Evolutionary conservation across 2,329 filamentous ascomycete species (phyloP).

Genomic region (Pseudogymnoascus verrucosus): DNA sequence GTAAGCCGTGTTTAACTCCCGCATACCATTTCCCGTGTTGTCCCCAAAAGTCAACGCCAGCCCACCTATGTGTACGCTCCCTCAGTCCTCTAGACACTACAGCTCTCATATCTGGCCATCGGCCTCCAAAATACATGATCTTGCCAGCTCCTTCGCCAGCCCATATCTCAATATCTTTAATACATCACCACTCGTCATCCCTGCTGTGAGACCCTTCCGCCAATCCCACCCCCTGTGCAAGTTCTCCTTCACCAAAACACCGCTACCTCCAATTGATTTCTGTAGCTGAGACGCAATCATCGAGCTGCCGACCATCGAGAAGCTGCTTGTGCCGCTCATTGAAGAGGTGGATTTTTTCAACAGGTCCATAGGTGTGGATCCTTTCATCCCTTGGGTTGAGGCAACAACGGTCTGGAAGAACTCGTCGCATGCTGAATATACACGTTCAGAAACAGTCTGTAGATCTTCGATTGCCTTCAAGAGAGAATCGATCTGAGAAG

Average conservation of each 20-base stretch:
- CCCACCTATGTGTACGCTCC: neutral
- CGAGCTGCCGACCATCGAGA: conserved; percentile 59
- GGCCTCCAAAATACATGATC: conserved; percentile 59
- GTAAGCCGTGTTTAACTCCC: neutral
- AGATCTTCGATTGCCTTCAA: conserved; percentile 74
- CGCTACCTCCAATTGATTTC: conserved; percentile 50
- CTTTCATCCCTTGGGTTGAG: conserved; percentile 56
- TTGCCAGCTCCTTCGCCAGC: conserved; percentile 65
- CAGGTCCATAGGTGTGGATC: conserved; percentile 56
- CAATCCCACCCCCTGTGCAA: conserved; percentile 65
- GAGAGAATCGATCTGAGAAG: conserved; percentile 65
- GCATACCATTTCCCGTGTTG: neutral
- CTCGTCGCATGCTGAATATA: conserved; percentile 68
- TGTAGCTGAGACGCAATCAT: conserved; percentile 58
- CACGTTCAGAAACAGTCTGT: conserved; percentile 63
- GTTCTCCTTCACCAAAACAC: conserved; percentile 38
- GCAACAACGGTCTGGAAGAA: conserved; percentile 69
- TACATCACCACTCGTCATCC: conserved; percentile 59
- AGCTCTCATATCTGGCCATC: conserved; percentile 33
- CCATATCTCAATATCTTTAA: conserved; percentile 63
- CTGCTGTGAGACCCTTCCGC: conserved; percentile 48
- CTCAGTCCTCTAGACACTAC: neutral
- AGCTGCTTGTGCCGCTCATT: conserved; percentile 51
- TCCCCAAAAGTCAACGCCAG: conserved; percentile 3
- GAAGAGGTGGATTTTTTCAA: conserved; percentile 55